Evolutionary conservation across 352 stramenopile species (phyloP), one percentile per base, ranked within the genome.

Genomic region (Phytopythium chamaehyphon): DNA sequence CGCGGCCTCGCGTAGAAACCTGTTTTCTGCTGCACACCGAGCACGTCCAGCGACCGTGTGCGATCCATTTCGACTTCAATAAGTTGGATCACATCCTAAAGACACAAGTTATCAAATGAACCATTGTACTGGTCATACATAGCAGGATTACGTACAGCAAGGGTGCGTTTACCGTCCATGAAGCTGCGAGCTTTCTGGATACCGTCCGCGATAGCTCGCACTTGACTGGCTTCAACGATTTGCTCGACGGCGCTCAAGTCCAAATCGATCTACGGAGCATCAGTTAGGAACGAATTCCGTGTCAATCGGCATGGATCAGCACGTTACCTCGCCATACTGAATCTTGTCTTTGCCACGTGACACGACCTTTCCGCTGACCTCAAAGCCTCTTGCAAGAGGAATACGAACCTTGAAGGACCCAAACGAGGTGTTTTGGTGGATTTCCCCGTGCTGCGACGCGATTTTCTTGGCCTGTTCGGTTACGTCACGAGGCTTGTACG

Each of bases 381-480:
- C 67, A 55, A 89, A 89, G 1, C 73, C 77, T 3, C 61, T 62
- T 11, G 61, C 51, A 10, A 83, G 36, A 6, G 77, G 79, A 42
- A 94, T 82, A 0, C 83, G 79, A 15, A 55, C 6, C 26, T 60
- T 73, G 24, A 87, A 79, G 0, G 58, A 64, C 3, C 74, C 71
- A 54, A 92, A 90, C 9, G 56, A 36, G 11, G 54, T 35, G 23
- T 85, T 71, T 53, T 87, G 66, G 37, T 55, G 66, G 49, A 90
- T 80, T 39, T 79, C 64, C 0, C 56, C 62, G 48, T 92, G 66
- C 35, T 86, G 58, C 3, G 40, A 70, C 2, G 90, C 93, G 61
- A 98, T 98, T 50, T 83, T 76, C 51, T 98, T 98, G 15, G 96
- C 96, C 35, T 88, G 70, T 12, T 57, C 60, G 1, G 95, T 98